phyloP scores from a whole-genome alignment of 192 early-diverging fungal genomes.

The Gonapodya prolifera region DNA sequence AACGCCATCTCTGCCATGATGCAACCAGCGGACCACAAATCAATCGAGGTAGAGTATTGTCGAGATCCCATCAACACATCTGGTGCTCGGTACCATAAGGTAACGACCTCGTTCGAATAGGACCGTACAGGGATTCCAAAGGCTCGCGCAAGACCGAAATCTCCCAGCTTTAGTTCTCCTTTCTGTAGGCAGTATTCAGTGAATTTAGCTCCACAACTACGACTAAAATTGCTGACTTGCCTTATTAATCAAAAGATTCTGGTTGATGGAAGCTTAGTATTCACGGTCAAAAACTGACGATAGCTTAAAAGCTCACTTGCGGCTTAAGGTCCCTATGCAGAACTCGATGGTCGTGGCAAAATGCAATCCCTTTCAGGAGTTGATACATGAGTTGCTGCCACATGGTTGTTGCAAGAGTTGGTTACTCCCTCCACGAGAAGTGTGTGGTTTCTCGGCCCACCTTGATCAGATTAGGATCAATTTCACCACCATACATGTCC shows the following conservation, averaged over 20 bases:
- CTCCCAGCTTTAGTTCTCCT: conserved; percentile 69
- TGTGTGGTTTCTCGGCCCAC: conserved; percentile 21
- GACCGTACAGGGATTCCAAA: conserved; percentile 89
- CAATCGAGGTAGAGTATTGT: conserved; percentile 78
- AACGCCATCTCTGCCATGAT: conserved; percentile 84
- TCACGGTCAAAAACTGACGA: too few species aligned
- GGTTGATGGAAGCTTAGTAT: conserved; percentile 22
- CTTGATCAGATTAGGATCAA: conserved; percentile 71
- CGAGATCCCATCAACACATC: conserved; percentile 79
- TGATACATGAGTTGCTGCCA: conserved; percentile 89
- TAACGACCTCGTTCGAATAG: conserved; percentile 79
- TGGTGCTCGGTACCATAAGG: conserved; percentile 78
- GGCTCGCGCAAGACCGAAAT: conserved; percentile 94
- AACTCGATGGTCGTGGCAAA: conserved; percentile 91
- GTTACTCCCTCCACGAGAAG: neutral
- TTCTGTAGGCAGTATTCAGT: conserved; percentile 13
- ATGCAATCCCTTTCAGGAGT: conserved; percentile 89
- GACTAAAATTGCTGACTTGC: neutral
- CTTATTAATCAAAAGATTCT: conserved; percentile 91
- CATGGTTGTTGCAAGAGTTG: neutral
- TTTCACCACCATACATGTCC: conserved; percentile 70
- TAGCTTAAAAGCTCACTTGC: conserved; percentile 20
- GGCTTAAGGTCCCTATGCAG: conserved; percentile 73
- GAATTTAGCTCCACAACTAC: neutral
- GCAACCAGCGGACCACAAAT: conserved; percentile 79